These are phyloP conservation scores for Myochromella boudieri DNA, from an alignment of 768 basidiomycete genomes.

Conservation along the genomic window DNA sequence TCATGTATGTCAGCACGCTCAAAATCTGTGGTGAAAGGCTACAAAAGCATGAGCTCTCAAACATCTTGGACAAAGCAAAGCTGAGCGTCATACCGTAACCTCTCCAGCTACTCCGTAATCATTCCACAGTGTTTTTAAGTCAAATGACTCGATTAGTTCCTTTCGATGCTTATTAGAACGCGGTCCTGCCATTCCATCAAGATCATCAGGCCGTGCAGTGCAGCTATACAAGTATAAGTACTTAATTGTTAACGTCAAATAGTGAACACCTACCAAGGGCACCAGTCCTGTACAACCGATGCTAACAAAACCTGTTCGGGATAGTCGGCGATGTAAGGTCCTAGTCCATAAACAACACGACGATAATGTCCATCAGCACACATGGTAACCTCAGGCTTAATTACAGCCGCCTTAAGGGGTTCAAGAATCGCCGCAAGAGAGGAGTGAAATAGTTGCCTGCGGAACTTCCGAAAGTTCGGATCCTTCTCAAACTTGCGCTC, in stretches of 20 bases:
- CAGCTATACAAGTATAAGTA: neutral
- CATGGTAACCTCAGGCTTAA: conserved; percentile 21
- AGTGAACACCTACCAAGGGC: conserved; percentile 10
- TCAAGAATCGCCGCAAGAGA: too few species aligned
- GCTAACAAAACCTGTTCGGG: conserved; percentile 32
- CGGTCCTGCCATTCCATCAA: conserved; percentile 2
- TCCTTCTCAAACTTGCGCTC: too few species aligned
- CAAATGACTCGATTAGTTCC: neutral
- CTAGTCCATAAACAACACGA: conserved; percentile 26
- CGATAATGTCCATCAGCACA: conserved; percentile 31
- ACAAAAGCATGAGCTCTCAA: neutral
- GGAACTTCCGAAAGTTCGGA: too few species aligned
- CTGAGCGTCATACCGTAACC: neutral
- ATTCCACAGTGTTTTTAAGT: too few species aligned
- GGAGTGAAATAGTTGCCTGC: too few species aligned
- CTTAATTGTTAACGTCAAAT: neutral
- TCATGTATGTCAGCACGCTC: too few species aligned
- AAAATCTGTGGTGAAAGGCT: conserved; percentile 11
- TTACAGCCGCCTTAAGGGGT: too few species aligned
- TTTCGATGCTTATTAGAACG: neutral
- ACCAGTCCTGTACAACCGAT: conserved; percentile 34
- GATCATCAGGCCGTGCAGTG: conserved; percentile 2
- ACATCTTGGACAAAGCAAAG: neutral
- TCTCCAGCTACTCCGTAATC: conserved; percentile 6
- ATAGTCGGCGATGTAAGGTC: conserved; percentile 37